phyloP scores from a whole-genome alignment of 176 grass and related monocot species.

The Avena insularis region DNA sequence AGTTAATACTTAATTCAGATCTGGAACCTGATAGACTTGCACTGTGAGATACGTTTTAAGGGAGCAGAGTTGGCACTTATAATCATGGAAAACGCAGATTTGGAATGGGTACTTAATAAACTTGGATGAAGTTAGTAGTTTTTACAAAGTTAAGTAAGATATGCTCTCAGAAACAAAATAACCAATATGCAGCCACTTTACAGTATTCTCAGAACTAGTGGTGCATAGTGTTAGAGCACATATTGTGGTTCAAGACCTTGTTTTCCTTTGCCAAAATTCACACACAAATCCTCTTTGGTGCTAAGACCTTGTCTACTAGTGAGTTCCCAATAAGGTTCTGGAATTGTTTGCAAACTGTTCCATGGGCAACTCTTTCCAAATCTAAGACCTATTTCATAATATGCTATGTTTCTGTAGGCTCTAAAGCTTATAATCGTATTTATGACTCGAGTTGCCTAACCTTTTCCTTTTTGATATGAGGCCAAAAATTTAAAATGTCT shows the following conservation, averaged over 20 bases:
- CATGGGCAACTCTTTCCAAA: not conserved
- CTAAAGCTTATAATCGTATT: not conserved
- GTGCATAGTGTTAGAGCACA: not conserved
- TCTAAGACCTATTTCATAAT: not conserved
- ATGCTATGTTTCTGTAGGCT: not conserved
- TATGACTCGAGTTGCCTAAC: not conserved
- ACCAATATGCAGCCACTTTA: conserved; percentile 15
- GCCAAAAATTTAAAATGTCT: not conserved
- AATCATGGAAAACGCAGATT: not conserved
- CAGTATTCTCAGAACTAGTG: conserved; percentile 13
- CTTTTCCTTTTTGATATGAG: not conserved
- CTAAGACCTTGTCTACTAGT: not conserved
- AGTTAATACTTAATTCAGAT: not conserved
- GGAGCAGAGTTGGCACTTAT: not conserved
- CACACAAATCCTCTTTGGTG: too few species aligned
- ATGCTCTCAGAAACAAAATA: not conserved
- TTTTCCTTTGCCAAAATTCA: not conserved
- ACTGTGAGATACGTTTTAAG: not conserved
- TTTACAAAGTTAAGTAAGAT: not conserved
- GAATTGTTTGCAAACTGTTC: not conserved
- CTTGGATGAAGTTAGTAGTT: not conserved
- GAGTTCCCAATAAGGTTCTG: not conserved
- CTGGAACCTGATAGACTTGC: not conserved
- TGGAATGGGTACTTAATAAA: not conserved
- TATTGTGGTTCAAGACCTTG: not conserved